Evolutionary conservation across 306 rosid species (phyloP), one percentile per base, ranked within the genome.

Genomic region (Vachellia pachyceras): DNA sequence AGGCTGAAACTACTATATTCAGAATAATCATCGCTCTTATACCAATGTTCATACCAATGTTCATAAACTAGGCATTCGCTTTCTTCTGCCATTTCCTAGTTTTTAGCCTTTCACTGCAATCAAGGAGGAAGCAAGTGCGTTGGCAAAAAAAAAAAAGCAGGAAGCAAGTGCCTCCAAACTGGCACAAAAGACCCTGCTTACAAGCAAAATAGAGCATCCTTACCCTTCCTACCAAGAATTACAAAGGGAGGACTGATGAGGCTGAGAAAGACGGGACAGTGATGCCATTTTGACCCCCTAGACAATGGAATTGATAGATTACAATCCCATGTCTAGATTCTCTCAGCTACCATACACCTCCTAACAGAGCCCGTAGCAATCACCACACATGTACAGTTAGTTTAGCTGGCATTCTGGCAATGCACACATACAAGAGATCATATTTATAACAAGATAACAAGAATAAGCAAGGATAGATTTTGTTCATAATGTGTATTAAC

Each of bases 401-500:
- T 29, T 25, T 7, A 14, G 77, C 0, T 18, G 23, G n/a, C n/a
- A n/a, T n/a, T n/a, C n/a, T n/a, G n/a, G 18, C 22, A 22, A 37
- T 36, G 0, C n/a, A 18, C 11, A 60, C 67, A 54, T 1, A 3
- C n/a, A 17, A 33, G 58, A 47, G 5, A 71, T 46, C 42, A 72
- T 14, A 20, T 18, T 2, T 73, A 3, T 29, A 39, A 37, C 12
- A 39, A 37, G 50, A 55, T 11, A 20, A 11, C 37, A 37, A 54
- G 37, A 54, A 74, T 20, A 41, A 77, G 47, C 63, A 12, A 46
- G 13, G 20, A 25, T 45, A 77, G 46, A 77, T 44, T 45, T 25
- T 10, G 72, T 61, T 64, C 61, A 77, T 35, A 7, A 44, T 77
- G 80, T 77, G 80, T 64, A 77, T 77, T 63, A 77, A 77, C 73